Evolutionary conservation across 768 basidiomycete species (phyloP).

Genomic region (Trametes maxima): DNA sequence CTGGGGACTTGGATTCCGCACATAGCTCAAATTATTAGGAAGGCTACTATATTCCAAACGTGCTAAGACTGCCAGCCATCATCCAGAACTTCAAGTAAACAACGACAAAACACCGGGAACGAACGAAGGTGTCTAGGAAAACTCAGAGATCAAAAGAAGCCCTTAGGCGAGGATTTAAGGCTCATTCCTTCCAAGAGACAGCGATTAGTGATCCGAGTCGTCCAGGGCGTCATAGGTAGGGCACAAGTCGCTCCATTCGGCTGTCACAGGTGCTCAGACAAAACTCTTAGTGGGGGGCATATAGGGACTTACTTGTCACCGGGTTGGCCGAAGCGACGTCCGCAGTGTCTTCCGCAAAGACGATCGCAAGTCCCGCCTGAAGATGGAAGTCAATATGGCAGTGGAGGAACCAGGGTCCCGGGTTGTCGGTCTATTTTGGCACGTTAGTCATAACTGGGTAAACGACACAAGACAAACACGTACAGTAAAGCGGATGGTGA

Average conservation of each 20-base stretch:
- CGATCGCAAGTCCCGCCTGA: conserved; percentile 43
- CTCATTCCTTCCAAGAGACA: too few species aligned
- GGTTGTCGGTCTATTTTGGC: conserved; percentile 27
- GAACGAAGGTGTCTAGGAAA: too few species aligned
- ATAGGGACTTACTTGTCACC: conserved; percentile 18
- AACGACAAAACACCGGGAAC: too few species aligned
- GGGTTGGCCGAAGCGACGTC: conserved; percentile 23
- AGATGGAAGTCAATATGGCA: conserved; percentile 60
- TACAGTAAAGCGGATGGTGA: conserved; percentile 33
- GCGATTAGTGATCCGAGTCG: background rate
- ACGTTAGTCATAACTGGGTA: too few species aligned
- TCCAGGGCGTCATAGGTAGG: conserved; percentile 16
- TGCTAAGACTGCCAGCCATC: too few species aligned
- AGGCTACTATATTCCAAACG: too few species aligned
- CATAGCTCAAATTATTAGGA: too few species aligned
- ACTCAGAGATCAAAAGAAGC: too few species aligned
- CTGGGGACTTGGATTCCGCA: too few species aligned
- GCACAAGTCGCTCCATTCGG: conserved; percentile 21
- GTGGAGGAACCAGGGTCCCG: conserved; percentile 34
- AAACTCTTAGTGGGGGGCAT: background rate
- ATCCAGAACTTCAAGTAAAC: too few species aligned
- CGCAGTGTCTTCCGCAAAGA: conserved; percentile 41
- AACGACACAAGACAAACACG: background rate
- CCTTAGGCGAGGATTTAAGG: too few species aligned
- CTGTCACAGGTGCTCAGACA: background rate